A percentile compares a stretch with the other conserved stretches of the same genome.
Conservation (phyloP, 148 eudicot genomes). For the Spergularia marina region DNA sequence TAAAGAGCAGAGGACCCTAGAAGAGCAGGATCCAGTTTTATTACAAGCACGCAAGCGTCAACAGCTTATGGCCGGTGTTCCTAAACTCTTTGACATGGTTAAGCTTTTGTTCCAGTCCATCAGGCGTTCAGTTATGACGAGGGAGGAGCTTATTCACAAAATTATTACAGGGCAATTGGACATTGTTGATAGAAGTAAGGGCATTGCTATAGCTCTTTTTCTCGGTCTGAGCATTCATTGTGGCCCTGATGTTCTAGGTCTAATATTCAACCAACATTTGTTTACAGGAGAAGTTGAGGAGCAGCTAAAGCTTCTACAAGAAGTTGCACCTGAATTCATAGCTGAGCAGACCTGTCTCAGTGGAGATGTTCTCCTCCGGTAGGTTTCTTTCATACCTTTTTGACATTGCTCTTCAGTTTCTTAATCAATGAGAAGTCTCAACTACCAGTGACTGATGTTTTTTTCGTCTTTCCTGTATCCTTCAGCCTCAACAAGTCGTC, state of each 20-base stretch:
- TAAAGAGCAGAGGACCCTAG: constrained; percentile 9
- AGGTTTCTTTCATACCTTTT: constrained; percentile 12
- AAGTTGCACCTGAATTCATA: constrained; percentile 72
- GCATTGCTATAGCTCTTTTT: not conserved
- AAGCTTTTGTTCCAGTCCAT: constrained; percentile 66
- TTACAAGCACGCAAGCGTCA: constrained; percentile 64
- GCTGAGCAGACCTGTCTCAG: constrained; percentile 46
- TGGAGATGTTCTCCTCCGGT: constrained; percentile 72
- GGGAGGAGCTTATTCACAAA: constrained; percentile 69
- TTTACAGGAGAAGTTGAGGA: constrained; percentile 70
- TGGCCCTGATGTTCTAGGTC: not conserved
- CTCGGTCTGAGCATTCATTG: not conserved
- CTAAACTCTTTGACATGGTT: constrained; percentile 70
- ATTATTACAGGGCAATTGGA: constrained; percentile 45
- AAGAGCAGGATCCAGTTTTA: constrained; percentile 12
- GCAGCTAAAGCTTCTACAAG: constrained; percentile 58
- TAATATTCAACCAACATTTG: constrained; percentile 3
- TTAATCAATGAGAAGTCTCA: too few species aligned
- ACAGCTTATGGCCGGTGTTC: constrained; percentile 53
- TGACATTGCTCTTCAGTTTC: too few species aligned
- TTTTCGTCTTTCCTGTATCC: constrained; percentile 1
- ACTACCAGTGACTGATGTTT: not conserved
- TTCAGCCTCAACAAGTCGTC: constrained; percentile 62
- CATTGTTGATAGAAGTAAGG: constrained; percentile 68
- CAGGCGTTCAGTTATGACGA: constrained; percentile 60